Conservation (phyloP, 352 stramenopile species). For the Pythium vanterpoolii region DNA sequence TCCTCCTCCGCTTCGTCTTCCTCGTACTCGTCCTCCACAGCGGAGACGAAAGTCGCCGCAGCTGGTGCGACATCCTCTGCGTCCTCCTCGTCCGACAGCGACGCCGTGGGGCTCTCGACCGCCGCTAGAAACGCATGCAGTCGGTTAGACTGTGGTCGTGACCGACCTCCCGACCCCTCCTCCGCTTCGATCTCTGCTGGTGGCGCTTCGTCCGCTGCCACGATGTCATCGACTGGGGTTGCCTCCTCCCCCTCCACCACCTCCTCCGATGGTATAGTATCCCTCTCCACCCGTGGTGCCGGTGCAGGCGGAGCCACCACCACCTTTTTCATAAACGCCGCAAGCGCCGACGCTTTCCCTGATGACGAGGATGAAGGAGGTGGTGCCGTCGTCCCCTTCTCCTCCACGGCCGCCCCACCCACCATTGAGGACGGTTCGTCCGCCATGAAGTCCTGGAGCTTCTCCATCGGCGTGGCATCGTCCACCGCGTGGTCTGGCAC, state of each 20-base stretch:
- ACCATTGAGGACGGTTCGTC: neutral
- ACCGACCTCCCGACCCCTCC: neutral
- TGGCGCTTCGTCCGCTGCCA: conserved; percentile 3
- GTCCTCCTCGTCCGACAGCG: conserved; percentile 5
- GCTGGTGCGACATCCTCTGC: conserved; percentile 7
- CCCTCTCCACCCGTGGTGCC: neutral
- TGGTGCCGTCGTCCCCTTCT: neutral
- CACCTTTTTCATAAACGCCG: conserved; percentile 4
- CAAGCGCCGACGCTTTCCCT: neutral
- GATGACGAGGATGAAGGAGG: too few relatives aligned
- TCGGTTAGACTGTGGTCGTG: conserved; percentile 9
- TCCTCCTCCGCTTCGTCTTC: conserved; percentile 4
- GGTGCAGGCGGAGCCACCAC: neutral
- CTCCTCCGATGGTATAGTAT: neutral
- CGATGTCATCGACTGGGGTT: conserved; percentile 22
- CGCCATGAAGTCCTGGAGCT: too few relatives aligned
- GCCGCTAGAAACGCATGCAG: conserved; percentile 18
- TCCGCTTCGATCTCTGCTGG: conserved; percentile 15
- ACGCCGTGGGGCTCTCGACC: neutral
- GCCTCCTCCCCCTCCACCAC: conserved; percentile 18
- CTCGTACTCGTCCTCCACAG: neutral
- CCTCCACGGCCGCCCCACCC: neutral
- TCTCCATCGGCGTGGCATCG: neutral
- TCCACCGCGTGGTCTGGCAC: neutral
- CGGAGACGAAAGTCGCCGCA: conserved; percentile 3